Evolutionary conservation across 768 basidiomycete genomes (phyloP).

Genomic region (Royoungia palumana): DNA sequence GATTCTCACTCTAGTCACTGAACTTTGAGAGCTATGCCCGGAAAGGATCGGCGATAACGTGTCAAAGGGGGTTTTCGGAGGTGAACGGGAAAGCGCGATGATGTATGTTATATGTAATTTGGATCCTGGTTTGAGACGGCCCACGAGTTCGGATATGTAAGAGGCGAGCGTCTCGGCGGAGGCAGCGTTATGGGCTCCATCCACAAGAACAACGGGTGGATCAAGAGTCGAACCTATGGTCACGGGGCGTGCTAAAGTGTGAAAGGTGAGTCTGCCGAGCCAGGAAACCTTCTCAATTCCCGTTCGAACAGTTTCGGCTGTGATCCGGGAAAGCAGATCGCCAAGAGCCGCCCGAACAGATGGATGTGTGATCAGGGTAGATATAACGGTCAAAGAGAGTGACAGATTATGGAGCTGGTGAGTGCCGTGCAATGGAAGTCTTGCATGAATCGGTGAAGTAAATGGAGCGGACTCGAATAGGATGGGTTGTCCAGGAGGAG

Average conservation of each 20-base stretch:
- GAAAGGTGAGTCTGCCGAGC: conserved; percentile 84
- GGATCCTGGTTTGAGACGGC: conserved; percentile 17
- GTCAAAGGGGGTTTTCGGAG: conserved; percentile 73
- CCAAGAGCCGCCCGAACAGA: conserved; percentile 23
- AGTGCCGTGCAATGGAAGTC: conserved; percentile 67
- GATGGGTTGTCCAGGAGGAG: conserved; percentile 43
- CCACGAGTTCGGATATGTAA: conserved; percentile 47
- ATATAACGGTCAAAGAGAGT: conserved; percentile 60
- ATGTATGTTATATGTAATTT: conserved; percentile 61
- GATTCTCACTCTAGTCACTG: conserved; percentile 39
- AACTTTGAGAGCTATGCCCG: conserved; percentile 27
- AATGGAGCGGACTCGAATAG: conserved; percentile 43
- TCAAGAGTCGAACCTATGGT: conserved; percentile 10
- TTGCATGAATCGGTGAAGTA: conserved; percentile 40
- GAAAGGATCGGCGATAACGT: conserved; percentile 68
- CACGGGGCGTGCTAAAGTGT: conserved; percentile 29
- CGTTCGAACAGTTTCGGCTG: conserved; percentile 41
- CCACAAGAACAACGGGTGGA: conserved; percentile 58
- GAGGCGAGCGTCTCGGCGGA: conserved; percentile 64
- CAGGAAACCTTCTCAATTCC: conserved; percentile 67
- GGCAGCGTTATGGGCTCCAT: conserved; percentile 92
- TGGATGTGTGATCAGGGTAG: conserved; percentile 47
- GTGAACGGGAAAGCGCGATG: conserved; percentile 81
- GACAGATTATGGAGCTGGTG: conserved; percentile 89
- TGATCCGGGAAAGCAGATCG: conserved; percentile 35